A percentile compares a stretch with the other conserved stretches of the same genome.
These are phyloP conservation scores for Amauroascus verrucosus DNA, from an alignment of 2,329 filamentous ascomycete genomes.

Conservation along the genomic window DNA sequence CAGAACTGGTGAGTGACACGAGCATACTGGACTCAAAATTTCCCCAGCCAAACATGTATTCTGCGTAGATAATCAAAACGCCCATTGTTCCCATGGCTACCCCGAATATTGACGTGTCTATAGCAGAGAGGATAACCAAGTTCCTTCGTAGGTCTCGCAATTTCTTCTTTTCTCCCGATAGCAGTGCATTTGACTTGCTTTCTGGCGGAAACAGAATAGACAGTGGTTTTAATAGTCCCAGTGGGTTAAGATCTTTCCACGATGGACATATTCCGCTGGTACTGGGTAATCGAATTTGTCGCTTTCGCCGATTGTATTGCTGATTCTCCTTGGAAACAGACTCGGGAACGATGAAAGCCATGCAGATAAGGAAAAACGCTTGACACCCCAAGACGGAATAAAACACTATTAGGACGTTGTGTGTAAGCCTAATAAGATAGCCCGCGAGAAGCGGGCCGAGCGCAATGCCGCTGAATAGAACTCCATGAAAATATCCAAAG, in stretches of 20 bases:
- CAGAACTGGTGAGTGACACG: conserved; percentile 66
- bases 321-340: conserved; percentile 69
- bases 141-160: conserved; percentile 59
- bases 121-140: conserved; percentile 65
- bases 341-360: conserved; percentile 67
- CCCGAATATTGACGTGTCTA: conserved; percentile 74
- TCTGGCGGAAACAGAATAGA: conserved; percentile 61
- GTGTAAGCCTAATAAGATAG: conserved; percentile 65
- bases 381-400: conserved; percentile 69
- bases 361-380: conserved; percentile 59
- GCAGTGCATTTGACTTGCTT: conserved; percentile 22
- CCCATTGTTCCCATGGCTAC: conserved; percentile 69
- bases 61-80: conserved; percentile 75
- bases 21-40: conserved; percentile 71
- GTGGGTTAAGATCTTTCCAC: conserved; percentile 31
- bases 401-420: conserved; percentile 69
- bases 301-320: conserved; percentile 57
- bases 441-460: conserved; percentile 74
- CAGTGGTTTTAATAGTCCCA: conserved; percentile 67
- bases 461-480: conserved; percentile 79
- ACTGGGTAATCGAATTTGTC: conserved; percentile 37
- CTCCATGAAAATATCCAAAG: conserved; percentile 84
- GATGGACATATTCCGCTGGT: conserved; percentile 27
- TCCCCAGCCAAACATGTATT: conserved; percentile 71
- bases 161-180: conserved; percentile 47